Evolutionary conservation across 169 alveolate species (phyloP).

Genomic region (Cyclospora cayetanensis): DNA sequence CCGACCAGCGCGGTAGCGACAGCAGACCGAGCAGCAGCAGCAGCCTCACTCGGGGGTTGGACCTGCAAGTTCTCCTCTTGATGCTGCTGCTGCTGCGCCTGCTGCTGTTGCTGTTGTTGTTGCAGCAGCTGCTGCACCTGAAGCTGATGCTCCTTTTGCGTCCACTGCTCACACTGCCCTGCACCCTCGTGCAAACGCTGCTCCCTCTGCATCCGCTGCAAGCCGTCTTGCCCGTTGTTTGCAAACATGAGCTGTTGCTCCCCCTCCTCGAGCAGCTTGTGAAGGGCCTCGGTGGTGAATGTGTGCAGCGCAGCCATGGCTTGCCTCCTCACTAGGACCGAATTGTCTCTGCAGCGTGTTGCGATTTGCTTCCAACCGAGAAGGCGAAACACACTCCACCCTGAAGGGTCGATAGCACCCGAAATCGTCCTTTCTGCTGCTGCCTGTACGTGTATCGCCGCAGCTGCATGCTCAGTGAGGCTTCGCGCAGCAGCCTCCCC

Average conservation of each 20-base stretch:
- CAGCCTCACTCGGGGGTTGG: conserved; percentile 7
- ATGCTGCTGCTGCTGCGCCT: conserved; percentile 15
- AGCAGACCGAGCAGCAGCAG: not conserved
- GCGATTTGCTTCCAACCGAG: not conserved
- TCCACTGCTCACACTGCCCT: too few relatives aligned
- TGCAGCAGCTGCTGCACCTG: not conserved
- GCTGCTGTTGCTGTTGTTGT: not conserved
- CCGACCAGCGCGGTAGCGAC: not conserved
- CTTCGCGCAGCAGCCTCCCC: not conserved
- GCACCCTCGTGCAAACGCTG: too few relatives aligned
- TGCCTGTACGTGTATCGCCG: not conserved
- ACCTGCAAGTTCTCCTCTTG: not conserved
- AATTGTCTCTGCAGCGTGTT: conserved; percentile 33
- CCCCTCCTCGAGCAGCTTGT: conserved; percentile 15
- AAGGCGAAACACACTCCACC: not conserved
- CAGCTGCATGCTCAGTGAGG: not conserved
- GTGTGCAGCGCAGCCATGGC: not conserved
- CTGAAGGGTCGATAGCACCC: not conserved
- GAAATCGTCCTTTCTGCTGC: conserved; percentile 5
- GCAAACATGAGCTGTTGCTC: conserved; percentile 39
- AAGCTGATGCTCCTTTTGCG: not conserved
- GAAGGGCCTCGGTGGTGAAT: not conserved
- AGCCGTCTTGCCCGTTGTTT: too few relatives aligned
- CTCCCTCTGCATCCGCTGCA: not conserved
- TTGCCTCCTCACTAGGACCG: conserved; percentile 43